phyloP scores from a whole-genome alignment of 768 basidiomycete species.

The Kwoniella bestiolae region DNA sequence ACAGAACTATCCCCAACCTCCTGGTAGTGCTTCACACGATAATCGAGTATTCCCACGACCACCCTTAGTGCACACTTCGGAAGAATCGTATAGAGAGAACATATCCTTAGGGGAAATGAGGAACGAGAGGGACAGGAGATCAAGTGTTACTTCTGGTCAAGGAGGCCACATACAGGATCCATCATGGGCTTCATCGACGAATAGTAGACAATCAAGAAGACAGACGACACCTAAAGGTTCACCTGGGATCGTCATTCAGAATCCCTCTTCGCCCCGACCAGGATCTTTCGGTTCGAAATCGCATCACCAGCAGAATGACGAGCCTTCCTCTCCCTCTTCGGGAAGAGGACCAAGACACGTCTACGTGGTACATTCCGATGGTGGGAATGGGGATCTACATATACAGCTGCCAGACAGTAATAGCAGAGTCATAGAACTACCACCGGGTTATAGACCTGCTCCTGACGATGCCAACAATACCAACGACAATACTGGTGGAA shows the following conservation, averaged over 20 bases:
- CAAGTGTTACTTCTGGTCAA: not conserved
- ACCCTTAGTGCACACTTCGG: not conserved
- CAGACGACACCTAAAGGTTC: not conserved
- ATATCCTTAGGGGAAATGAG: conserved; percentile 6
- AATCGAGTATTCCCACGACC: conserved; percentile 11
- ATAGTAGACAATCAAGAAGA: not conserved
- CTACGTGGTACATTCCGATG: conserved; percentile 47
- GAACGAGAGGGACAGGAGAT: not conserved
- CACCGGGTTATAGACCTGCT: conserved; percentile 34
- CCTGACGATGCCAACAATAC: not conserved
- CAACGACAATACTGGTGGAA: not conserved
- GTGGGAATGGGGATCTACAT: conserved; percentile 33
- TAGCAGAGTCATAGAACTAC: conserved; percentile 37
- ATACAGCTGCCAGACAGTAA: conserved; percentile 37
- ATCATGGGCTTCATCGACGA: conserved; percentile 7
- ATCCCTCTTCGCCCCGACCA: conserved; percentile 18
- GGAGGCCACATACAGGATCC: conserved; percentile 10
- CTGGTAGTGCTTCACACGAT: not conserved
- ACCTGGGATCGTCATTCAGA: not conserved
- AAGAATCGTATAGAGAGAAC: conserved; percentile 9
- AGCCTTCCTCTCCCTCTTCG: conserved; percentile 16
- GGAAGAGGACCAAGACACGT: conserved; percentile 30
- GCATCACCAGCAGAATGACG: not conserved
- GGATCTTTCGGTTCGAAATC: conserved; percentile 12
- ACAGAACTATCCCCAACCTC: conserved; percentile 16